Conservation (phyloP, 768 basidiomycete genomes). For the Boletus subcaerulescens region DNA sequence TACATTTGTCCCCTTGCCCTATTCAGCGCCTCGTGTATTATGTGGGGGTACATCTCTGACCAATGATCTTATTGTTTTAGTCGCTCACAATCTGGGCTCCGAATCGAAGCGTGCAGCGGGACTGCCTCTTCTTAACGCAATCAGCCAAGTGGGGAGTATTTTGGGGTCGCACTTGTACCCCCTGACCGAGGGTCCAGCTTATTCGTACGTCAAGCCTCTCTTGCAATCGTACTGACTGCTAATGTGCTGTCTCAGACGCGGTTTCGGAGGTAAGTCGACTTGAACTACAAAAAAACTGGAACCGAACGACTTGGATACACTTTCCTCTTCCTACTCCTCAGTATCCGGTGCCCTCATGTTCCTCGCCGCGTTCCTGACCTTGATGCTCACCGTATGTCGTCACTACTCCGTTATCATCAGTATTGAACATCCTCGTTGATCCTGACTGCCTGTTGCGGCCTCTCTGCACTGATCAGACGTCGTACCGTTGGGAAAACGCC, state of each 20-base stretch:
- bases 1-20: not conserved
- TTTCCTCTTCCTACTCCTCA: not conserved
- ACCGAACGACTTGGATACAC: not conserved
- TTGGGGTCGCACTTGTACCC: constrained; percentile 43
- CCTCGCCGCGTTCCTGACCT: constrained; percentile 14
- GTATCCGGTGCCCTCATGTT: constrained; percentile 27
- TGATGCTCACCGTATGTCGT: constrained; percentile 20
- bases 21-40: not conserved
- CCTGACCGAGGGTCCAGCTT: constrained; percentile 37
- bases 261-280: constrained; percentile 14
- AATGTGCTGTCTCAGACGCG: constrained; percentile 8
- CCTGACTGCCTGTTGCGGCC: too few species aligned
- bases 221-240: not conserved
- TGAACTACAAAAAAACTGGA: not conserved
- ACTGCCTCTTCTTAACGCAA: constrained; percentile 40
- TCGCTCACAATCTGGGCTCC: constrained; percentile 41
- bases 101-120: constrained; percentile 45
- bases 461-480: constrained; percentile 38
- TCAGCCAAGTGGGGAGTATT: constrained; percentile 42
- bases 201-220: constrained; percentile 26
- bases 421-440: not conserved
- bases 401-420: not conserved
- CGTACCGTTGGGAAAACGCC: constrained; percentile 61
- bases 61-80: constrained; percentile 21
- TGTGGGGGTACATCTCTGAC: not conserved